Evolutionary conservation across 2,329 filamentous ascomycete species (phyloP).

Genomic region (Pyrenophora graminea): DNA sequence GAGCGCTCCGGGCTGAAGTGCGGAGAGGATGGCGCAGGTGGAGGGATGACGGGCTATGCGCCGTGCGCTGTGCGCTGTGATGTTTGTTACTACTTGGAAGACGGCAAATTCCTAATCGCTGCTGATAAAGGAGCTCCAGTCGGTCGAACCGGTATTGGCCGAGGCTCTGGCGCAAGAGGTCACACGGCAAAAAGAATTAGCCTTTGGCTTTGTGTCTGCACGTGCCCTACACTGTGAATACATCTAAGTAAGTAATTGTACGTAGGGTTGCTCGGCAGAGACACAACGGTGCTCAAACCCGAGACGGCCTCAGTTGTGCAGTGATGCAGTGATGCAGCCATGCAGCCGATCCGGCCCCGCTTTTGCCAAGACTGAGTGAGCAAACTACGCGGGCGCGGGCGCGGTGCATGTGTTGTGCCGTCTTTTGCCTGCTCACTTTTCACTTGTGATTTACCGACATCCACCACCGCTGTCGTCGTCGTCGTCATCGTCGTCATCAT

Average conservation of each 20-base stretch:
- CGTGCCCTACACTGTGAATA: not conserved
- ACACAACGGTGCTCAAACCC: constrained; percentile 9
- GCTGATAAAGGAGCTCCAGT: constrained; percentile 32
- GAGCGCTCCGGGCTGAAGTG: constrained; percentile 22
- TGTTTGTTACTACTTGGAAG: constrained; percentile 18
- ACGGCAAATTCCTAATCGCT: constrained; percentile 31
- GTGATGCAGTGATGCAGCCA: constrained; percentile 14
- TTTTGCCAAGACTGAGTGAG: constrained; percentile 25
- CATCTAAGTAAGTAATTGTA: no score
- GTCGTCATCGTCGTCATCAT: no score
- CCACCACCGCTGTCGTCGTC: not conserved
- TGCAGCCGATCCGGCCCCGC: constrained; percentile 12
- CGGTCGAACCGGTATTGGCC: constrained; percentile 13
- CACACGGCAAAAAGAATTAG: constrained; percentile 28
- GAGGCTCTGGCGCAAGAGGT: constrained; percentile 22
- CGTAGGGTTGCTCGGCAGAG: not conserved
- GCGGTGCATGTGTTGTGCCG: no score
- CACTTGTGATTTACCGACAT: not conserved
- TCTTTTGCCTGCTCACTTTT: constrained; percentile 1
- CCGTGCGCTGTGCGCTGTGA: constrained; percentile 23
- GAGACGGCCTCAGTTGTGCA: constrained; percentile 3
- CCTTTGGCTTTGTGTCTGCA: constrained; percentile 5
- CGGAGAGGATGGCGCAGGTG: constrained; percentile 28
- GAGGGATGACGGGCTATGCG: constrained; percentile 36
- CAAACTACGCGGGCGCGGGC: constrained; percentile 12